Conservation (phyloP, 2,329 filamentous ascomycete genomes). For the Beauveria bassiana region DNA sequence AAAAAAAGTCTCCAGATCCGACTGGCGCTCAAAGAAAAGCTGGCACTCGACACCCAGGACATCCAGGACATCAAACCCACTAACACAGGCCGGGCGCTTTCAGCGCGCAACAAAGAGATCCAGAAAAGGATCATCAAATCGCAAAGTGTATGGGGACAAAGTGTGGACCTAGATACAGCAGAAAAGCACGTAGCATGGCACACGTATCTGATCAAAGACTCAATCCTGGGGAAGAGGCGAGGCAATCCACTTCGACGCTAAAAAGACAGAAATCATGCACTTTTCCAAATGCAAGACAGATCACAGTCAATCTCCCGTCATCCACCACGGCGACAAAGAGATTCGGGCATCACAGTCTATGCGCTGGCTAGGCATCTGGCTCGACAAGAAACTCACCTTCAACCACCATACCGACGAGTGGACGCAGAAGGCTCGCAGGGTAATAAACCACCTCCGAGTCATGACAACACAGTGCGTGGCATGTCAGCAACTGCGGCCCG, state of each 20-base stretch:
- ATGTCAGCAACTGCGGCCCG: not conserved
- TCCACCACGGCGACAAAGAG: slow-evolving; percentile 2
- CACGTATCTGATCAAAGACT: not conserved
- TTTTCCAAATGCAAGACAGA: not conserved
- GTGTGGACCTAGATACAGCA: not conserved
- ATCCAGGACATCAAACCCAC: too few species aligned
- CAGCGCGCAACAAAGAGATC: not conserved
- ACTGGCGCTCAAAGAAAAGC: too few species aligned
- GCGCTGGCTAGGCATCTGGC: not conserved
- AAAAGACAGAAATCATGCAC: slow-evolving; percentile 1
- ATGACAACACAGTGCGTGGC: not conserved
- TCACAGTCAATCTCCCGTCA: not conserved
- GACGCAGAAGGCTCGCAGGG: not conserved
- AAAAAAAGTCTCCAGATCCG: too few species aligned
- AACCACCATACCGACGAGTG: slow-evolving; percentile 1
- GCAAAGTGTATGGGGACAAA: not conserved
- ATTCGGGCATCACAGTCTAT: not conserved
- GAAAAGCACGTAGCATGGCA: not conserved
- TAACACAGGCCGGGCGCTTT: too few species aligned
- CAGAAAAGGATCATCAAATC: not conserved
- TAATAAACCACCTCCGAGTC: not conserved
- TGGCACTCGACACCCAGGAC: too few species aligned
- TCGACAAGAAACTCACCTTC: slow-evolving; percentile 9
- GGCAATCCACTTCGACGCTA: not conserved
- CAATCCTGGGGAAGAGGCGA: slow-evolving; percentile 1